A percentile compares a stretch with the other conserved stretches of the same genome.
These are phyloP conservation scores for Lodderomyces beijingensis DNA, from an alignment of 1,139 yeast species.

Conservation along the genomic window DNA sequence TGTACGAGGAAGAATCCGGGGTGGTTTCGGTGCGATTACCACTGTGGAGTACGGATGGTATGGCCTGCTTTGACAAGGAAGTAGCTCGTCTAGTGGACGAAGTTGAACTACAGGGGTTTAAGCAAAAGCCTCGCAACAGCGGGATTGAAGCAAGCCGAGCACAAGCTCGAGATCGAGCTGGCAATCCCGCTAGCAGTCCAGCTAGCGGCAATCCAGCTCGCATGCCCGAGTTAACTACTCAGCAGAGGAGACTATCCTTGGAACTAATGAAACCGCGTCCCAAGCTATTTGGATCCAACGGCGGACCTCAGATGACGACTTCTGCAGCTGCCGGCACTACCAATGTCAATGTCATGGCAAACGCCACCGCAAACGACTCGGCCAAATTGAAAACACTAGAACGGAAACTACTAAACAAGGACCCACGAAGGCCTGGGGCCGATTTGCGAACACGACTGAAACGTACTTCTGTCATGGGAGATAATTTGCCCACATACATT, in stretches of 20 bases:
- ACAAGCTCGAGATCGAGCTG: too few relatives aligned
- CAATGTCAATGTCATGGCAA: constrained; percentile 31
- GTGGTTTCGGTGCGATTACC: too few relatives aligned
- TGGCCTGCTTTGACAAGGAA: neutral
- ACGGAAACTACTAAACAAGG: constrained; percentile 1
- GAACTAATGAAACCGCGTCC: constrained; percentile 25
- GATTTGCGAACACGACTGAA: too few relatives aligned
- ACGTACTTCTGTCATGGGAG: constrained; percentile 37
- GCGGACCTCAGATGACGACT: constrained; percentile 19
- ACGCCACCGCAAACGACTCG: neutral
- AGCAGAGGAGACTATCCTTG: constrained; percentile 28
- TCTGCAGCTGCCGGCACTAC: constrained; percentile 32
- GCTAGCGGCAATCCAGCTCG: too few relatives aligned
- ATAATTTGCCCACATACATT: constrained; percentile 37
- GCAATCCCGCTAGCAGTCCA: too few relatives aligned
- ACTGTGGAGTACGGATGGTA: too few relatives aligned
- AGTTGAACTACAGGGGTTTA: neutral
- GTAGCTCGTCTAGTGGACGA: neutral
- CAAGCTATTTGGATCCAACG: constrained; percentile 1
- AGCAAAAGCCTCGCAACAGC: too few relatives aligned
- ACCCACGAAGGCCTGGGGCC: constrained; percentile 1
- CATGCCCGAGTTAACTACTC: constrained; percentile 18
- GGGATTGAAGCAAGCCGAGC: too few relatives aligned
- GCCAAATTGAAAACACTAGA: constrained; percentile 1
- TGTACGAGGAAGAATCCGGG: too few relatives aligned